A percentile compares a stretch with the other conserved stretches of the same genome.
Evolutionary conservation across 1,284 basidiomycete genomes (phyloP).

Genomic region (Ganoderma lingzhi): DNA sequence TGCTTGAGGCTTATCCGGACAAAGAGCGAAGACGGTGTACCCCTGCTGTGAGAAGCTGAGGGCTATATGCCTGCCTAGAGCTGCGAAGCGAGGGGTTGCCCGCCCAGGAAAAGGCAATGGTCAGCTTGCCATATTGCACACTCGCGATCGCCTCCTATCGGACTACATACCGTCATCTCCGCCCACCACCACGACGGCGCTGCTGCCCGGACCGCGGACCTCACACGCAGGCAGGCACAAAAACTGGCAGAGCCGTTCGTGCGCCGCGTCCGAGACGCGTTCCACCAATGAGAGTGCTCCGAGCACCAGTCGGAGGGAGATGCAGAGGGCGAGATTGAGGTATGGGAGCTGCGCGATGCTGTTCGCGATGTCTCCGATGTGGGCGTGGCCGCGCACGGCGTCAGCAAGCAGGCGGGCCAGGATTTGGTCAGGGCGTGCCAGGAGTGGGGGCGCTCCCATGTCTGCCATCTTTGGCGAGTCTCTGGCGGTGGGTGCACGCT

Average conservation of each 20-base stretch:
- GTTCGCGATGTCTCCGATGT: conserved; percentile 12
- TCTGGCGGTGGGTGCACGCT: conserved; percentile 4
- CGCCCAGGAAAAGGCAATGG: conserved; percentile 3
- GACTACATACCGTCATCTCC: conserved; percentile 40
- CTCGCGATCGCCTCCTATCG: conserved; percentile 26
- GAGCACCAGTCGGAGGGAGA: conserved; percentile 21
- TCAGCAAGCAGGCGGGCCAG: neutral
- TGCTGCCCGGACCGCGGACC: conserved; percentile 35
- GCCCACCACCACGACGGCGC: conserved; percentile 42
- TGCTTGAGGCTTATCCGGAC: conserved; percentile 32
- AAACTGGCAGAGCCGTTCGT: conserved; percentile 34
- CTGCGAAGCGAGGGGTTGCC: conserved; percentile 29
- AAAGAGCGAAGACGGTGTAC: conserved; percentile 45
- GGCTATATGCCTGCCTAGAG: conserved; percentile 41
- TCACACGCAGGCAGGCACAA: conserved; percentile 34
- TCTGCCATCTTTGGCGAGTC: conserved; percentile 1
- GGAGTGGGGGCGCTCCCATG: neutral
- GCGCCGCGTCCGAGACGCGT: conserved; percentile 21
- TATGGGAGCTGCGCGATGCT: conserved; percentile 10
- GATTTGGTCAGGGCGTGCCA: neutral
- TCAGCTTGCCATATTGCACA: conserved; percentile 15
- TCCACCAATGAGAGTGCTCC: conserved; percentile 25
- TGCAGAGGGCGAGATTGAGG: conserved; percentile 19
- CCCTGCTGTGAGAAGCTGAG: conserved; percentile 44
- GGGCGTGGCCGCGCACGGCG: conserved; percentile 6